These are phyloP conservation scores for Xylaria sp. DNA, from an alignment of 495 filamentous ascomycete species.

Conservation along the genomic window DNA sequence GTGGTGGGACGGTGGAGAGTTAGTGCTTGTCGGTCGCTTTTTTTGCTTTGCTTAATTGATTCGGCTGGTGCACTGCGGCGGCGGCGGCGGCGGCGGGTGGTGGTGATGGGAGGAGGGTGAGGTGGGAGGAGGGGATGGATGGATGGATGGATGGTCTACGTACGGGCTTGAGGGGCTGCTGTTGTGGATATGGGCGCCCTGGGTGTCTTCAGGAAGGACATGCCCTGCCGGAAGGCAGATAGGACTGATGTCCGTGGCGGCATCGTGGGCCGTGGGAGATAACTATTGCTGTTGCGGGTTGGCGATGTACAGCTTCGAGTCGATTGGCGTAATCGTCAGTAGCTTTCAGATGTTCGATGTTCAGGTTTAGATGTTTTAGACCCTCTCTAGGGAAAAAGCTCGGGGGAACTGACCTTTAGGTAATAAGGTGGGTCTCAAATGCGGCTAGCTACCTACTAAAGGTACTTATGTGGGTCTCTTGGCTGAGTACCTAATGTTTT, in stretches of 20 bases:
- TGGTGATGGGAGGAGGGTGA: no score
- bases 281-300: not conserved
- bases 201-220: slow-evolving; percentile 27
- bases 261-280: slow-evolving; percentile 33
- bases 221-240: slow-evolving; percentile 34
- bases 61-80: no score
- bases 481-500: slow-evolving; percentile 5
- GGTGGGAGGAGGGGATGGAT: slow-evolving; percentile 26
- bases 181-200: slow-evolving; percentile 33
- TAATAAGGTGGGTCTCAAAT: slow-evolving; percentile 15
- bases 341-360: slow-evolving; percentile 4
- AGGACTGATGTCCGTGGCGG: slow-evolving; percentile 37
- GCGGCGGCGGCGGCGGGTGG: not conserved
- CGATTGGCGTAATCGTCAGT: slow-evolving; percentile 10
- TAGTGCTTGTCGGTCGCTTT: slow-evolving; percentile 27
- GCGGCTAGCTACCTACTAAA: not conserved
- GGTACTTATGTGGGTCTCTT: slow-evolving; percentile 1
- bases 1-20: not conserved
- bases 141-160: slow-evolving; percentile 23
- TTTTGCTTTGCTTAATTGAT: not conserved
- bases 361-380: no score
- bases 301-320: not conserved
- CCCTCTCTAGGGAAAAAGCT: slow-evolving; percentile 11
- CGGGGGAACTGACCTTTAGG: not conserved
- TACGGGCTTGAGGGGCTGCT: slow-evolving; percentile 27